Conservation (phyloP, 148 eudicot species). For the Polygonum aviculare region DNA sequence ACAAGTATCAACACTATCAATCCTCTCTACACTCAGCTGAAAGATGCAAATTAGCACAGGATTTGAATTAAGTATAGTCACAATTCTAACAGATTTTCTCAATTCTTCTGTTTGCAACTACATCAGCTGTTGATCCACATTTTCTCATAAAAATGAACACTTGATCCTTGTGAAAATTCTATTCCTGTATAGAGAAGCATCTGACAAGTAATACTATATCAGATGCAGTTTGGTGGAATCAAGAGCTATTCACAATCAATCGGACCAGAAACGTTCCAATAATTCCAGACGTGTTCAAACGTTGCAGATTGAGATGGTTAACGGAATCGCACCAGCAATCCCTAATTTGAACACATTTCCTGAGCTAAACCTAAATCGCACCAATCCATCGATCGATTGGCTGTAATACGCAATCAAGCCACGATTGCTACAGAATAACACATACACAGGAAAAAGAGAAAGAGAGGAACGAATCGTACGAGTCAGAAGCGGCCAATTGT, state of each 20-base stretch:
- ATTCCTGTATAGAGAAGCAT: neutral
- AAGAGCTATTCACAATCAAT: neutral
- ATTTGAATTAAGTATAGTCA: neutral
- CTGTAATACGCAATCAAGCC: neutral
- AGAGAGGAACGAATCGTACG: slow-evolving; percentile 1
- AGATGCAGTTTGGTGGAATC: neutral
- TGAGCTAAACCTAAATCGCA: neutral
- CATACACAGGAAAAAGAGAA: neutral
- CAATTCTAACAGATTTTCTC: neutral
- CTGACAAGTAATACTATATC: neutral
- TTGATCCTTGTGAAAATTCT: neutral
- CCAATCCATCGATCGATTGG: neutral
- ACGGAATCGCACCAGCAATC: neutral
- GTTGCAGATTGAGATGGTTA: neutral
- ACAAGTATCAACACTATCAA: neutral
- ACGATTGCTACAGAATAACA: neutral
- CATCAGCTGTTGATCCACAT: neutral
- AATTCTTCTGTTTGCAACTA: neutral
- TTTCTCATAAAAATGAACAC: neutral
- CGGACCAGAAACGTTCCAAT: neutral
- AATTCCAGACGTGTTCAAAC: neutral
- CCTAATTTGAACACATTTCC: neutral
- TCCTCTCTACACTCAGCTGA: neutral
- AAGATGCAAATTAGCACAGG: neutral
- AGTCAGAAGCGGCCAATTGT: neutral